These are phyloP conservation scores for Naematelia encephala DNA, from an alignment of 768 basidiomycete species.

Conservation along the genomic window DNA sequence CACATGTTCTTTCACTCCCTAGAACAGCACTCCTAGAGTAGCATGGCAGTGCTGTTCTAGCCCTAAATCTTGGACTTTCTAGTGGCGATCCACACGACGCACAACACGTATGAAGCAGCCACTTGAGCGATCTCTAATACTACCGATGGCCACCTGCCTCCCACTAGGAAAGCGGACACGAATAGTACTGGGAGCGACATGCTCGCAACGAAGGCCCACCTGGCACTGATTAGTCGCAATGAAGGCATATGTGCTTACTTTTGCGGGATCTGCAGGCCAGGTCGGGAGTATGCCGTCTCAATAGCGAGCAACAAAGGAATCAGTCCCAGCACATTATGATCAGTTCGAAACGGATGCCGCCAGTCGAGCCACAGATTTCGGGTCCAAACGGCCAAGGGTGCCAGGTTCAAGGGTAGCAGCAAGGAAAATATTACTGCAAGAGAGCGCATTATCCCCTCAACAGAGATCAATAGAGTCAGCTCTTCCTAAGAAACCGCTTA, in stretches of 20 bases:
- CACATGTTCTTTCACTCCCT: too few species aligned
- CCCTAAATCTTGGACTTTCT: not conserved
- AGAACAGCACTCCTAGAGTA: too few species aligned
- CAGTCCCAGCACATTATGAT: constrained; percentile 56
- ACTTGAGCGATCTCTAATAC: not conserved
- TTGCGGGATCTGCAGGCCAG: not conserved
- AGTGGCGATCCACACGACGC: not conserved
- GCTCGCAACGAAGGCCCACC: not conserved
- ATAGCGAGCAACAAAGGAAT: constrained; percentile 17
- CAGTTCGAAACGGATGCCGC: constrained; percentile 74
- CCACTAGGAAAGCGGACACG: constrained; percentile 3
- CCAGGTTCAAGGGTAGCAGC: constrained; percentile 71
- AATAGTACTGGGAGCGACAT: constrained; percentile 1
- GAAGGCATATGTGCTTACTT: not conserved
- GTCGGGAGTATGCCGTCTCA: constrained; percentile 3
- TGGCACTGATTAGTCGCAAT: not conserved
- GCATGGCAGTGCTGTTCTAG: not conserved
- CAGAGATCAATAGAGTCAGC: constrained; percentile 62
- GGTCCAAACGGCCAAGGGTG: constrained; percentile 83
- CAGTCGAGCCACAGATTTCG: constrained; percentile 75
- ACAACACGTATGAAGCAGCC: not conserved
- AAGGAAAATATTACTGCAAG: constrained; percentile 51
- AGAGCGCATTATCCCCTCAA: constrained; percentile 54
- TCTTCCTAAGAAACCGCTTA: not conserved
- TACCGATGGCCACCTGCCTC: constrained; percentile 12